A percentile compares a stretch with the other conserved stretches of the same genome.
phyloP scores from a whole-genome alignment of 495 filamentous ascomycete species.

The Penicillium cosmopolitanum region DNA sequence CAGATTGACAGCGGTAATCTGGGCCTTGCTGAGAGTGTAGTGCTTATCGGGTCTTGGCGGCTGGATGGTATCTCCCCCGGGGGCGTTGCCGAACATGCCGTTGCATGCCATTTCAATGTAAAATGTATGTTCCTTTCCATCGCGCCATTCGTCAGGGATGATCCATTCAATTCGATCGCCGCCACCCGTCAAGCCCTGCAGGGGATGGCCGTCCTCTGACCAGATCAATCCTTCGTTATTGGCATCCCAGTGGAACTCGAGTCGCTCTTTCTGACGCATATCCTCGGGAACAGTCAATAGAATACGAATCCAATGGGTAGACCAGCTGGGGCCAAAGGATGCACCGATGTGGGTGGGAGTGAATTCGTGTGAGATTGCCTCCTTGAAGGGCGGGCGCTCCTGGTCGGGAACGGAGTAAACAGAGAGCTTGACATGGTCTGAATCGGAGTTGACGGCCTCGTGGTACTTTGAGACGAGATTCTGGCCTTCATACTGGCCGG shows the following conservation, averaged over 20 bases:
- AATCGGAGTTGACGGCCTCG: conserved; percentile 71
- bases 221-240: conserved; percentile 92
- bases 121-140: conserved; percentile 84
- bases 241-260: conserved; percentile 96
- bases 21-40: conserved; percentile 75
- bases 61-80: conserved; percentile 83
- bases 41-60: conserved; percentile 82
- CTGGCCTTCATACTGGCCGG: conserved; percentile 78
- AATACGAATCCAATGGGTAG: conserved; percentile 97
- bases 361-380: conserved; percentile 82
- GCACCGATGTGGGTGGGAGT: conserved; percentile 72
- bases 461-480: conserved; percentile 81
- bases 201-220: conserved; percentile 81
- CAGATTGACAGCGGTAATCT: conserved; percentile 86
- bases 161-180: conserved; percentile 91
- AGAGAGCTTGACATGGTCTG: conserved; percentile 79
- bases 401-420: conserved; percentile 84
- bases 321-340: conserved; percentile 92
- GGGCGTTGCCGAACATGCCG: conserved; percentile 94
- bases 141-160: conserved; percentile 74
- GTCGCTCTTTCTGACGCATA: conserved; percentile 68
- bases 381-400: conserved; percentile 82
- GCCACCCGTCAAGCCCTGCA: conserved; percentile 92
- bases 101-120: conserved; percentile 99
- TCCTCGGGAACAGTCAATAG: conserved; percentile 74